Evolutionary conservation across 495 filamentous ascomycete species (phyloP).

Genomic region (Acidiella bohemica): DNA sequence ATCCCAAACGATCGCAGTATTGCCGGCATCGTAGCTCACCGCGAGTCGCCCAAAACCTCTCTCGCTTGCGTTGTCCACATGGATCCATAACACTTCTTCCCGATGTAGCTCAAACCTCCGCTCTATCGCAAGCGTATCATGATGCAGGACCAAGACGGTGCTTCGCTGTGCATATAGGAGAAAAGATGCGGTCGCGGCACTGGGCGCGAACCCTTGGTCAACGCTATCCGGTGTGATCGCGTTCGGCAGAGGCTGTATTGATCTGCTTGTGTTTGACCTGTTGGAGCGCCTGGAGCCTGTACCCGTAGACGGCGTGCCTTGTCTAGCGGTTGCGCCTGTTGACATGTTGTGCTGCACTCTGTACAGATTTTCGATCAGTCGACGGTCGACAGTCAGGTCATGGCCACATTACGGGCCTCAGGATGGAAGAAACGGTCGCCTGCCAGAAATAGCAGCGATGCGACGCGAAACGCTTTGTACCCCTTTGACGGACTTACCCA

Average conservation of each 20-base stretch:
- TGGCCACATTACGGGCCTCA: too few relatives aligned
- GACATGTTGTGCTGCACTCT: constrained; percentile 34
- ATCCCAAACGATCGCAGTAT: constrained; percentile 95
- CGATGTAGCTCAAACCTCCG: constrained; percentile 72
- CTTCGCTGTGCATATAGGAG: constrained; percentile 76
- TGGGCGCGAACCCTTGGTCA: constrained; percentile 59
- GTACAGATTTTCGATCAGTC: constrained; percentile 12
- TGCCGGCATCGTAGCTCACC: constrained; percentile 82
- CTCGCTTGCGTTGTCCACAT: constrained; percentile 87
- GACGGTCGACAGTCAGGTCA: not conserved
- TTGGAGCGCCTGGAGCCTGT: too few relatives aligned
- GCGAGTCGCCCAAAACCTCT: constrained; percentile 71
- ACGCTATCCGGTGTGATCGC: constrained; percentile 38
- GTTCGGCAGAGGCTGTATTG: constrained; percentile 28
- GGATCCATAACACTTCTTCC: constrained; percentile 68
- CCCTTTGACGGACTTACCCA: constrained; percentile 1
- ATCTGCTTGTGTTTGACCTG: not conserved
- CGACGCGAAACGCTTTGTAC: constrained; percentile 15
- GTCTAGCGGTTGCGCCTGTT: constrained; percentile 37
- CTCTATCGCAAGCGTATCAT: constrained; percentile 85
- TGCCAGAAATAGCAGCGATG: constrained; percentile 18
- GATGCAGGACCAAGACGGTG: constrained; percentile 66
- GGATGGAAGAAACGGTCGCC: constrained; percentile 8
- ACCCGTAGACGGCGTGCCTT: too few relatives aligned
- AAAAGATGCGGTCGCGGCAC: constrained; percentile 73